Evolutionary conservation across 2,329 filamentous ascomycete genomes (phyloP).

Genomic region (Clarireedia hainanense): DNA sequence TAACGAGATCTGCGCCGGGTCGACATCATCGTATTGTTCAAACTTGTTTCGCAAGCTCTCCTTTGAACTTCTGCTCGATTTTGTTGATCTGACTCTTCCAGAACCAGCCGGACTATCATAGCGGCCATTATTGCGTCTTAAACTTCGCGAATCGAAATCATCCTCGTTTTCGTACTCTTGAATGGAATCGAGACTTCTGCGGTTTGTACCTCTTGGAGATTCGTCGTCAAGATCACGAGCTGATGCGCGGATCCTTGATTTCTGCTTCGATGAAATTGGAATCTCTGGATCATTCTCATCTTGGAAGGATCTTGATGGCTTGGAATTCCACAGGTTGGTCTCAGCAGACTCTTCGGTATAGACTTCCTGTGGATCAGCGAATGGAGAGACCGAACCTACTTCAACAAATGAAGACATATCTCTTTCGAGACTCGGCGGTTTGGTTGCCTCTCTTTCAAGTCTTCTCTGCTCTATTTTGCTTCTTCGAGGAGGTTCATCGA

Average conservation of each 20-base stretch:
- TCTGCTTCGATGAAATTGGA: slow-evolving; percentile 12
- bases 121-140: slow-evolving; percentile 28
- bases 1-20: slow-evolving; percentile 25
- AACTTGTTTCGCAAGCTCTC: slow-evolving; percentile 19
- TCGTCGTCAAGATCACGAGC: slow-evolving; percentile 32
- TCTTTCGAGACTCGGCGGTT: slow-evolving; percentile 27
- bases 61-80: slow-evolving; percentile 19
- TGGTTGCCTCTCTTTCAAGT: slow-evolving; percentile 35
- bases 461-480: slow-evolving; percentile 45
- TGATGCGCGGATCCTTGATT: slow-evolving; percentile 26
- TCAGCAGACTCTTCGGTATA: slow-evolving; percentile 24
- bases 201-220: slow-evolving; percentile 16
- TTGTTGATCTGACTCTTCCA: slow-evolving; percentile 15
- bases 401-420: slow-evolving; percentile 20
- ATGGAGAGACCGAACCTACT: slow-evolving; percentile 12
- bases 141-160: slow-evolving; percentile 31
- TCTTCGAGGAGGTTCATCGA: slow-evolving; percentile 28
- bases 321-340: slow-evolving; percentile 24
- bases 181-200: slow-evolving; percentile 27
- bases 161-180: slow-evolving; percentile 27
- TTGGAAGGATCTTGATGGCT: slow-evolving; percentile 27
- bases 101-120: slow-evolving; percentile 21
- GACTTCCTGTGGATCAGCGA: slow-evolving; percentile 26
- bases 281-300: not conserved
- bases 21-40: slow-evolving; percentile 22